Conservation (phyloP, 768 basidiomycete genomes). For the Mycena alexandri region DNA sequence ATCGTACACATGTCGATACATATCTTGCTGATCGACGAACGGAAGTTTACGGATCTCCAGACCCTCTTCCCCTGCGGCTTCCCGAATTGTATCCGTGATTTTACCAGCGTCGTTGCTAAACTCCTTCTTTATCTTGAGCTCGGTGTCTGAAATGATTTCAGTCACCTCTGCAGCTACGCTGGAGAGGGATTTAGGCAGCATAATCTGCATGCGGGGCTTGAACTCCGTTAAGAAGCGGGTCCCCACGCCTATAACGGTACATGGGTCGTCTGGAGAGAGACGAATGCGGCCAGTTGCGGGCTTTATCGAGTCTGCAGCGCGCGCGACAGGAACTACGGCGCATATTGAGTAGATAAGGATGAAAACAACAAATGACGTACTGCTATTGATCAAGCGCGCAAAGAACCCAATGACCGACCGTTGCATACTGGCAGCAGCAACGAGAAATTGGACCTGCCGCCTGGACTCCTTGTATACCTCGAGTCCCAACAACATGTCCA, state of each 20-base stretch:
- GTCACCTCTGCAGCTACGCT: conserved; percentile 86
- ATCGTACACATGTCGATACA: conserved; percentile 95
- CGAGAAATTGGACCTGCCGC: conserved; percentile 86
- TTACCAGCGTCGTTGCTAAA: conserved; percentile 79
- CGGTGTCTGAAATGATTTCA: conserved; percentile 90
- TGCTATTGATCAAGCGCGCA: conserved; percentile 87
- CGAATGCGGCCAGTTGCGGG: conserved; percentile 79
- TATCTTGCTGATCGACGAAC: conserved; percentile 92
- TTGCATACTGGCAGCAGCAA: conserved; percentile 91
- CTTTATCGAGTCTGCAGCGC: conserved; percentile 89
- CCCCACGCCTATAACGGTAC: conserved; percentile 83
- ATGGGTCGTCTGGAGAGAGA: conserved; percentile 82
- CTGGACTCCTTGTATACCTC: conserved; percentile 89
- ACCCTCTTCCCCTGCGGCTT: conserved; percentile 71
- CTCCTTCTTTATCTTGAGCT: conserved; percentile 87
- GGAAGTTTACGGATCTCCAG: conserved; percentile 87
- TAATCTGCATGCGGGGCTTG: conserved; percentile 83
- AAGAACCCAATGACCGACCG: conserved; percentile 84
- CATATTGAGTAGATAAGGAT: neutral
- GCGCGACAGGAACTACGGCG: conserved; percentile 78
- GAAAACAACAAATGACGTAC: conserved; percentile 15
- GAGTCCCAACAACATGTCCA: conserved; percentile 87
- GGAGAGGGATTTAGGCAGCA: conserved; percentile 85
- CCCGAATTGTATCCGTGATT: conserved; percentile 77
- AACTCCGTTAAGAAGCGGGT: conserved; percentile 86